These are phyloP conservation scores for Xylogone sp. DNA, from an alignment of 2,329 filamentous ascomycete species.

Conservation along the genomic window DNA sequence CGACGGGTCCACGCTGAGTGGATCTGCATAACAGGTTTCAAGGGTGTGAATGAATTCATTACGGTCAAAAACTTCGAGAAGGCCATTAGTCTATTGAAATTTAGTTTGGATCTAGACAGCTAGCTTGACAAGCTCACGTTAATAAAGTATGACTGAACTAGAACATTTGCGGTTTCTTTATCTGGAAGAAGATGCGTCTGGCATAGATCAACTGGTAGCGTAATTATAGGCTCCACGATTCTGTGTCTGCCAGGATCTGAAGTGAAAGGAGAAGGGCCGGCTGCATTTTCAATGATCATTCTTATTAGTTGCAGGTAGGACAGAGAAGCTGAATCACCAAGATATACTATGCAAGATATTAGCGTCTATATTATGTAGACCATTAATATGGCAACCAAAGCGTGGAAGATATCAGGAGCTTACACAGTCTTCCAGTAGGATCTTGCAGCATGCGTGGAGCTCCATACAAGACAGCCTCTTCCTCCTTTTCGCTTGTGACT, in stretches of 20 bases:
- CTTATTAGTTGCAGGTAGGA: slow-evolving; percentile 38
- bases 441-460: slow-evolving; percentile 58
- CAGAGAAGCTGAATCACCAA: slow-evolving; percentile 23
- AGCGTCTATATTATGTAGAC: neutral
- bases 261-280: slow-evolving; percentile 46
- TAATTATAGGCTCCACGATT: slow-evolving; percentile 46
- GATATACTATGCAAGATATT: slow-evolving; percentile 13
- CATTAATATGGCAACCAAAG: neutral
- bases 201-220: slow-evolving; percentile 40
- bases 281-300: slow-evolving; percentile 52
- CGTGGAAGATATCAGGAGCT: slow-evolving; percentile 24
- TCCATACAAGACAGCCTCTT: slow-evolving; percentile 52
- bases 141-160: slow-evolving; percentile 57
- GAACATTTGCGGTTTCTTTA: slow-evolving; percentile 46
- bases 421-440: slow-evolving; percentile 51
- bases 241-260: slow-evolving; percentile 18
- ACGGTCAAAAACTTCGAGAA: slow-evolving; percentile 57
- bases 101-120: too few species aligned
- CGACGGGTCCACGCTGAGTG: slow-evolving; percentile 43
- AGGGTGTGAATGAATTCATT: slow-evolving; percentile 44
- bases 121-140: slow-evolving; percentile 53
- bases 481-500: slow-evolving; percentile 39
- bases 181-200: slow-evolving; percentile 53
- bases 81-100: slow-evolving; percentile 53
- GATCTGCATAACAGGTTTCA: slow-evolving; percentile 51